phyloP scores from a whole-genome alignment of 768 basidiomycete species.

The Termitomyces sp. region DNA sequence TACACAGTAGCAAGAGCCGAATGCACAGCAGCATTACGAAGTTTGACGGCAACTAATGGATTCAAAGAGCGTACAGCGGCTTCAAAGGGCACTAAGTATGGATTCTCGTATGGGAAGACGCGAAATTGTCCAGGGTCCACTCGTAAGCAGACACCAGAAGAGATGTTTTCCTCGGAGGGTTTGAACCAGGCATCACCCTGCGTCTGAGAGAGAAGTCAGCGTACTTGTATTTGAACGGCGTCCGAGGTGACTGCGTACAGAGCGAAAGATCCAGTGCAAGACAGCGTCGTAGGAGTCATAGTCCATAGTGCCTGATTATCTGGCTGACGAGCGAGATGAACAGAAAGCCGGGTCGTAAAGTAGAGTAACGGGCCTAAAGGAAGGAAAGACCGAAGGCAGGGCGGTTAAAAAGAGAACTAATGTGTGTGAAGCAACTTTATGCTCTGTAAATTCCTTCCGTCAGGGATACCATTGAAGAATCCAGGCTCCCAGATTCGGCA shows the following conservation, averaged over 20 bases:
- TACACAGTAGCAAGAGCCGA: conserved; percentile 70
- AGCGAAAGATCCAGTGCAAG: conserved; percentile 74
- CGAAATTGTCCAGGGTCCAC: conserved; percentile 66
- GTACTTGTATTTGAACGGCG: neutral
- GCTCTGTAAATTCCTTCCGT: conserved; percentile 18
- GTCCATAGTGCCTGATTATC: conserved; percentile 46
- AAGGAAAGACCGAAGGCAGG: conserved; percentile 19
- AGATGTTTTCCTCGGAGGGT: conserved; percentile 75
- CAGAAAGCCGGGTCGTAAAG: conserved; percentile 27
- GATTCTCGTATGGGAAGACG: conserved; percentile 83
- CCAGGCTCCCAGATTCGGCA: conserved; percentile 23
- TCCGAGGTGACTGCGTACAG: conserved; percentile 34
- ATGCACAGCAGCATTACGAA: conserved; percentile 75
- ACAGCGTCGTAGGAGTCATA: conserved; percentile 80
- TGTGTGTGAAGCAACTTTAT: conserved; percentile 25
- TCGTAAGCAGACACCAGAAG: conserved; percentile 73
- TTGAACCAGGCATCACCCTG: conserved; percentile 86
- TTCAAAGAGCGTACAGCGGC: conserved; percentile 71
- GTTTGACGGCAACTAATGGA: conserved; percentile 80
- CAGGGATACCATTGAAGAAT: conserved; percentile 16
- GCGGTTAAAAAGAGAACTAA: conserved; percentile 32
- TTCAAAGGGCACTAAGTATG: conserved; percentile 77
- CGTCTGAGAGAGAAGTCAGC: conserved; percentile 38
- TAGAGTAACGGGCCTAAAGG: conserved; percentile 26
- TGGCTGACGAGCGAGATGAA: conserved; percentile 23